Base-by-base conservation (phyloP, 148 eudicot genomes). In the Rhododendron ovatum region DNA sequence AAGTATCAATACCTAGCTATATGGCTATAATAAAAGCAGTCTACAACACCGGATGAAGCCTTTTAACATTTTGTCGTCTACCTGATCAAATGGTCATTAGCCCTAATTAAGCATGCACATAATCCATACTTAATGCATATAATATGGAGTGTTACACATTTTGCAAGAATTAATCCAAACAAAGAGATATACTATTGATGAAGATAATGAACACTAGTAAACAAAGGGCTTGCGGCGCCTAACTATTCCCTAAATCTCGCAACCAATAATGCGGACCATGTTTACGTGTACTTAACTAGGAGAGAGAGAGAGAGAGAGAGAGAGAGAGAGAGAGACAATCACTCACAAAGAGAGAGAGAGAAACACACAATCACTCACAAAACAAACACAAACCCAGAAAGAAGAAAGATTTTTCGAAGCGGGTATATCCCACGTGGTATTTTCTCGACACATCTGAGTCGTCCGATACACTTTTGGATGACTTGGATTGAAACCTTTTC, bases 231-330 rank as follows among this genome's bases (percentile, higher is more conserved):
- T 89, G 83, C 89, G 90, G 88, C 92, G 91, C 89, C 90, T 80
- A 88, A 87, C 82, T 33, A 87, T 69, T 85, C 93, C 93, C 82
- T 86, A 80, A 90, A 85, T 90, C 87, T 78, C 89, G 91, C 90
- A 90, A 83, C 88, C 87, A 88, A 51, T 80, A 53, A 30, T 30
- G 55, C 43, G 2, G 45, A 55, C 37, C 7, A 8, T 53, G 82
- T 50, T 79, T 79, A 10, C 48, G 30, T 45, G 20, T 24, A 2
- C 33, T 24, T 24, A 78, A 45, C 8, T n/a, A 4, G 2, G 28
- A 20, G 28, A 22, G 82, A 79, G 50, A 47, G 50, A 41, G 39
- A 80, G 82, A 80, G 59, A 51, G n/a, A 22, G 37, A 80, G 82
- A 80, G 57, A 51, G n/a, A 20, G 24, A 79, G 24, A 78, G 59